phyloP scores from a whole-genome alignment of 2,329 filamentous ascomycete genomes.

The Hymenoscyphus scutula region DNA sequence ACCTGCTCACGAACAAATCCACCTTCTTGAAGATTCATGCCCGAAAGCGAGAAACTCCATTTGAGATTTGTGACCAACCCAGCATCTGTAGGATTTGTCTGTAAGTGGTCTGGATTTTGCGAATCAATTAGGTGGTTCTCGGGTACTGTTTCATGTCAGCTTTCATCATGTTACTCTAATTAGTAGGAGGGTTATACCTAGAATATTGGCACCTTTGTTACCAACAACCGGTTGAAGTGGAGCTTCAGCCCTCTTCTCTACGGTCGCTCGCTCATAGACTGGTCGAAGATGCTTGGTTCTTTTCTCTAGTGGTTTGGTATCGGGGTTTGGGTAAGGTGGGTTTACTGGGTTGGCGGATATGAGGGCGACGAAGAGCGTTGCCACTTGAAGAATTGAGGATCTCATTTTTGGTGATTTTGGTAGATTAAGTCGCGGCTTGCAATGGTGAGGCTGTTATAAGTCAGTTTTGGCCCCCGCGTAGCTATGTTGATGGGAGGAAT shows the following conservation, averaged over 20 bases:
- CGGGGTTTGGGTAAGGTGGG: neutral
- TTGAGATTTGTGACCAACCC: constrained; percentile 11
- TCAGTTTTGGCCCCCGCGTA: no score
- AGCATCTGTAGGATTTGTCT: constrained; percentile 6
- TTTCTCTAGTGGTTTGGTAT: neutral
- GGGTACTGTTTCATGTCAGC: neutral
- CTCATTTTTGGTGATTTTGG: neutral
- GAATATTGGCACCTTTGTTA: constrained; percentile 4
- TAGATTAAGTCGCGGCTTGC: neutral
- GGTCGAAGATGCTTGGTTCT: constrained; percentile 11
- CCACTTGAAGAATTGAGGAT: neutral
- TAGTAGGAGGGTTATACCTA: neutral
- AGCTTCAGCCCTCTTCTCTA: neutral
- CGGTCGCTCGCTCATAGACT: neutral
- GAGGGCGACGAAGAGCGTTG: neutral
- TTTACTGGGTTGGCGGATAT: neutral
- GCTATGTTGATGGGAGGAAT: no score
- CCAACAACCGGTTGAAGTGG: constrained; percentile 9
- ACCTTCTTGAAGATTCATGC: constrained; percentile 6
- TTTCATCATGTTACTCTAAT: neutral
- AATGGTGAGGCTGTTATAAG: no score
- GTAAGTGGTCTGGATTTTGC: constrained; percentile 4
- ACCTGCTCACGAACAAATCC: constrained; percentile 12
- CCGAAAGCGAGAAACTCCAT: constrained; percentile 10
- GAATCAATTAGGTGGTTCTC: constrained; percentile 3